Evolutionary conservation across 2,329 filamentous ascomycete species (phyloP).

Genomic region (Aspergillus flavus): DNA sequence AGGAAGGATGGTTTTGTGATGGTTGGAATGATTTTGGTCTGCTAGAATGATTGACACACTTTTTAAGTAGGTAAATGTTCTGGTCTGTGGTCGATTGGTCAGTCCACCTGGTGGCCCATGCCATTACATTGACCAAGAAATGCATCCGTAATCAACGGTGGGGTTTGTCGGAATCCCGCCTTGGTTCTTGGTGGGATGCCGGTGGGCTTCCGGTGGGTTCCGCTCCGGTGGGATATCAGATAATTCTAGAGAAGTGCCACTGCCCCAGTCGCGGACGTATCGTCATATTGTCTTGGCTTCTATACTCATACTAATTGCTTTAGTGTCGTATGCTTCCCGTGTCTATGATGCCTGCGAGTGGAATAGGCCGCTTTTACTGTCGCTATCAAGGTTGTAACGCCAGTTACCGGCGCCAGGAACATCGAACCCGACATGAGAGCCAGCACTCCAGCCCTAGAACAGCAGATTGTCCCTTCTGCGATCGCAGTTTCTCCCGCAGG

Average conservation of each 20-base stretch:
- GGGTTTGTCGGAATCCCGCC: neutral
- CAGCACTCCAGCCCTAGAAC: slow-evolving; percentile 11
- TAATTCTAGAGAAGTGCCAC: neutral
- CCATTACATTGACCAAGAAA: too few relatives aligned
- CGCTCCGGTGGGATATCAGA: neutral
- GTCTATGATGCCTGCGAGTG: neutral
- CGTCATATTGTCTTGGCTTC: neutral
- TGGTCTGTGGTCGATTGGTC: neutral
- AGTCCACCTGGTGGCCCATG: too few relatives aligned
- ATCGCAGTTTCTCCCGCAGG: slow-evolving; percentile 20
- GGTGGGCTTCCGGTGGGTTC: slow-evolving; percentile 4
- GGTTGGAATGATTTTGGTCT: neutral
- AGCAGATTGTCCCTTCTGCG: slow-evolving; percentile 18
- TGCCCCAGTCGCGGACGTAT: neutral
- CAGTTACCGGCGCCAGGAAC: slow-evolving; percentile 23
- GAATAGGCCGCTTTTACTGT: slow-evolving; percentile 9
- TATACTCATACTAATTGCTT: neutral
- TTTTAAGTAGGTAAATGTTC: neutral
- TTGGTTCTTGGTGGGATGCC: neutral
- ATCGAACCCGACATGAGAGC: slow-evolving; percentile 19
- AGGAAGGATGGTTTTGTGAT: neutral
- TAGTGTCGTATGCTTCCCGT: neutral
- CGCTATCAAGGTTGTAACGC: slow-evolving; percentile 12
- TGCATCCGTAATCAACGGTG: neutral
- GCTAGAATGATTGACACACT: neutral